Evolutionary conservation across 2,329 filamentous ascomycete genomes (phyloP).

Genomic region (Alternaria hordeiaustralica): DNA sequence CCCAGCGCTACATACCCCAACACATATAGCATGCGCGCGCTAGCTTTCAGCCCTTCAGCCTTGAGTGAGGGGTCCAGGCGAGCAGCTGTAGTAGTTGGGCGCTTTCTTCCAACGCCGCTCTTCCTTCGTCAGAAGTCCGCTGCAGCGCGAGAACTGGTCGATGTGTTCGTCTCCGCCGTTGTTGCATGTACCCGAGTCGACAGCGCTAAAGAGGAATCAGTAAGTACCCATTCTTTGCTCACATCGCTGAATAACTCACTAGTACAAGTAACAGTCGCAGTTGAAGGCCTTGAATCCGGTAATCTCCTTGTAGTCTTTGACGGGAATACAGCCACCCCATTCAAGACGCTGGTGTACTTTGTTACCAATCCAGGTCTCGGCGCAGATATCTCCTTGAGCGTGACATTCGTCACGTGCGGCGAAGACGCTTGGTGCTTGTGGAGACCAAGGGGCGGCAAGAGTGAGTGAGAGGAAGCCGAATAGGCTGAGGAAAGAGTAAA

Average conservation of each 20-base stretch:
- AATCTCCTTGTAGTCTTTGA: neutral
- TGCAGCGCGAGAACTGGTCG: neutral
- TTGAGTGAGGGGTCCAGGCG: neutral
- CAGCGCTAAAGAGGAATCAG: neutral
- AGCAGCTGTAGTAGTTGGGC: conserved; percentile 2
- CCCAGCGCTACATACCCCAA: neutral
- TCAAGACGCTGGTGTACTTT: neutral
- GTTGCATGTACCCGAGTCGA: neutral
- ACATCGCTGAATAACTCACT: neutral
- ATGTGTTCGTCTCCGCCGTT: conserved; percentile 1
- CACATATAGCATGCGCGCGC: neutral
- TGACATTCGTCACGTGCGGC: neutral
- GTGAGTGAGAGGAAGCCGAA: neutral
- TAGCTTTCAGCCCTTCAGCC: neutral
- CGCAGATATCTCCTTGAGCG: neutral
- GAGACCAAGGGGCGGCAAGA: neutral
- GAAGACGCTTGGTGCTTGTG: too few species aligned
- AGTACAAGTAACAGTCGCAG: conserved; percentile 2
- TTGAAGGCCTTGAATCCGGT: conserved; percentile 1
- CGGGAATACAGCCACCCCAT: neutral
- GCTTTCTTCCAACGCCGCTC: conserved; percentile 1
- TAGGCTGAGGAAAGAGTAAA: neutral
- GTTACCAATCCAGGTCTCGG: conserved; percentile 3
- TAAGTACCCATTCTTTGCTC: neutral
- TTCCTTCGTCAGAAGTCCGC: neutral